Base-by-base conservation (phyloP, 225 moss, liverwort and hornwort species). In the Sphagnum tenellum region DNA sequence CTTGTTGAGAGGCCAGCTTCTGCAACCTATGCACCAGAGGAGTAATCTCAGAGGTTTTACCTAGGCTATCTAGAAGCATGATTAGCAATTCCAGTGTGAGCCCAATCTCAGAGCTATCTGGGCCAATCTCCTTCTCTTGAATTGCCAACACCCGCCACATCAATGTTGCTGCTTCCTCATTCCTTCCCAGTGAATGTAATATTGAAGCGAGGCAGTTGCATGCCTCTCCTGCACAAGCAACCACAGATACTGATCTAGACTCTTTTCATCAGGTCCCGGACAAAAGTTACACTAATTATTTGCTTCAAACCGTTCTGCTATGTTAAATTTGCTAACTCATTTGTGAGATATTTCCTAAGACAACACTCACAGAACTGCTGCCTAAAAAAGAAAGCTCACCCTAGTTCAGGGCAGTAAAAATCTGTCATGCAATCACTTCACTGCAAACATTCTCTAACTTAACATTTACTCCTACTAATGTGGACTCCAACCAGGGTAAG, bases 141-240 rank as follows among this genome's bases (percentile, higher is more conserved):
- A 94, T 82, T 69, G 65, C 83, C 63, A 94, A 69, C 45, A 94
- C 91, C 52, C 83, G 85, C 75, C 83, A 74, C 80, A 94, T 74
- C 63, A 89, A 64, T 44, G 65, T 44, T 62, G 89, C 72, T 2
- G 91, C 85, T 64, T 94, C 91, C 6, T 72, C 67, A 55, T 60
- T 70, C 72, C 81, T 82, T 60, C 76, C 88, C 46, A 72, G 75
- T 0, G 83, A 79, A 68, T 91, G 86, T 55, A 94, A 76, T 66
- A 94, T 81, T 48, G 91, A 89, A 58, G 94, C 94, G 74, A 94
- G 78, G 73, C 94, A 94, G 73, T 89, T 89, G 64, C 89, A 94
- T 55, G 86, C 87, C 84, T 94, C 88, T 57, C 91, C 94, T 94
- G 93, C 69, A 79, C 9, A 54, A 60, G 56, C 63, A 64, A 48